Conservation (phyloP, 2,329 filamentous ascomycete genomes). For the Clarireedia hainanense region DNA sequence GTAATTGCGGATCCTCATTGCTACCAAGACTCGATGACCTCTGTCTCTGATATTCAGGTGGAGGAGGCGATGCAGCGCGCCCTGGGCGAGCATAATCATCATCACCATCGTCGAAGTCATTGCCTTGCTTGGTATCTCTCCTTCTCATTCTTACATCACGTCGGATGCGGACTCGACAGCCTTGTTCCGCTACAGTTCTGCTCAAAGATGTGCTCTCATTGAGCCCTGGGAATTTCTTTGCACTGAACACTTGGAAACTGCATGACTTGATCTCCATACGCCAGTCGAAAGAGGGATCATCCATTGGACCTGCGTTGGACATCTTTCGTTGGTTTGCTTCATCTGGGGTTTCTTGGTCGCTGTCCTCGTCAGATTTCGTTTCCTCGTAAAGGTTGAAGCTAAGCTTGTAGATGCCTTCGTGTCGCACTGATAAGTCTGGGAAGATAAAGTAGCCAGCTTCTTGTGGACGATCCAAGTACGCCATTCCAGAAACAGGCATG, state of each 20-base stretch:
- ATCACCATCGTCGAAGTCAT: constrained; percentile 42
- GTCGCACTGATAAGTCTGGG: constrained; percentile 88
- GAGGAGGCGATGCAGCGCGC: constrained; percentile 17
- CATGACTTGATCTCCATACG: constrained; percentile 83
- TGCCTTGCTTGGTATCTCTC: constrained; percentile 60
- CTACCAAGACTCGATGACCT: constrained; percentile 18
- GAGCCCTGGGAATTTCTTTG: constrained; percentile 96
- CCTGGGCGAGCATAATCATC: constrained; percentile 46
- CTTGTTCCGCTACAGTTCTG: constrained; percentile 89
- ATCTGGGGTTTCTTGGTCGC: constrained; percentile 45
- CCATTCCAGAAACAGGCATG: constrained; percentile 90
- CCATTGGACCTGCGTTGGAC: constrained; percentile 34
- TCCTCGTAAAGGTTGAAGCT: constrained; percentile 93
- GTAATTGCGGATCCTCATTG: constrained; percentile 16
- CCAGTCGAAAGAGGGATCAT: constrained; percentile 58
- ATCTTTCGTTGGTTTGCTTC: constrained; percentile 26
- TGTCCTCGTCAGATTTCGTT: constrained; percentile 76
- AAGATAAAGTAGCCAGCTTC: constrained; percentile 93
- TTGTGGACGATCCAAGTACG: constrained; percentile 80
- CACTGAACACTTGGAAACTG: constrained; percentile 85
- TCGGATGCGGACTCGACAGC: constrained; percentile 90
- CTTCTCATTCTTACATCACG: constrained; percentile 90
- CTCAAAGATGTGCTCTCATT: constrained; percentile 84
- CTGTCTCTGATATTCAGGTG: constrained; percentile 13
- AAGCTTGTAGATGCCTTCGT: constrained; percentile 88